Percentiles rank a stretch among this genome's conserved stretches.
Conservation (phyloP, 257 asterid species). For the Primulina eburnea region DNA sequence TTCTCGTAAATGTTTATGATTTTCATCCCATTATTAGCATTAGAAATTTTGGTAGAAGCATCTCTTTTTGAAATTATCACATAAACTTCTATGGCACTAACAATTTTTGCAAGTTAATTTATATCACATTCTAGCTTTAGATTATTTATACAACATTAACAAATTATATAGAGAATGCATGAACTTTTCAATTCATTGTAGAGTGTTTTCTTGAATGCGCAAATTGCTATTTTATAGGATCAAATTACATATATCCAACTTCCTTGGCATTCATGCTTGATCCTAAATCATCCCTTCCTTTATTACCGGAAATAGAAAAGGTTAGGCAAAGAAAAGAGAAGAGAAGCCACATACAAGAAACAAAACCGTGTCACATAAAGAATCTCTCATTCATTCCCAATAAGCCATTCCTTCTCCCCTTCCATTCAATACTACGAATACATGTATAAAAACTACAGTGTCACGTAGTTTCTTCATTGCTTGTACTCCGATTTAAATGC, state of each 20-base stretch:
- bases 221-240: too few relatives aligned
- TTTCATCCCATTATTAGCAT: too few relatives aligned
- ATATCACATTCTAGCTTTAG: too few relatives aligned
- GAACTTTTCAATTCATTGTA: too few relatives aligned
- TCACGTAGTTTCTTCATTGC: conserved; percentile 4
- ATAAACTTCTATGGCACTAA: too few relatives aligned
- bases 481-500: conserved; percentile 29
- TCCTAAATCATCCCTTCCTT: conserved; percentile 55
- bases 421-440: conserved; percentile 12
- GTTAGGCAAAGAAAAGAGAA: conserved; percentile 30
- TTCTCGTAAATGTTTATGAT: too few relatives aligned
- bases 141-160: too few relatives aligned
- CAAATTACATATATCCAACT: neutral
- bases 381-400: conserved; percentile 36
- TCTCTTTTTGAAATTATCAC: too few relatives aligned
- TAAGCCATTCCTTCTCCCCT: conserved; percentile 45
- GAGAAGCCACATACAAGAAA: conserved; percentile 8
- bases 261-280: neutral
- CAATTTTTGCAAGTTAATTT: too few relatives aligned
- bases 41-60: too few relatives aligned
- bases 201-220: too few relatives aligned
- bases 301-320: conserved; percentile 23
- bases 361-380: conserved; percentile 13
- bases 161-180: too few relatives aligned
- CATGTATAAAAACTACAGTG: conserved; percentile 27